phyloP scores from a whole-genome alignment of 805 yeast species.

The Metschnikowia gelsemii region DNA sequence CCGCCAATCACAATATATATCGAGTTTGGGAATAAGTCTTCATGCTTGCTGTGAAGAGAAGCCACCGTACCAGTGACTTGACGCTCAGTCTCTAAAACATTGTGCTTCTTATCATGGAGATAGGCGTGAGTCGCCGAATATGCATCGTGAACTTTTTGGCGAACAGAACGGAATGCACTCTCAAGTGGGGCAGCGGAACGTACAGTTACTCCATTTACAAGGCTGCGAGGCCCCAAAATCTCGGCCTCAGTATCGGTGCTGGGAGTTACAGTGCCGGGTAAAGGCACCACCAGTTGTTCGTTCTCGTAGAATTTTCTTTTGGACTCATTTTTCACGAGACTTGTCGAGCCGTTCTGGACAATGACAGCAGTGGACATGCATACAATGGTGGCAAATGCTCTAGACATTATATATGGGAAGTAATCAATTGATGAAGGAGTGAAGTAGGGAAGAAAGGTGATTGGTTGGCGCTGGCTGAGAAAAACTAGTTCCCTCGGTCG shows the following conservation, averaged over 20 bases:
- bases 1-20: conserved; percentile 68
- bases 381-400: conserved; percentile 7
- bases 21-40: conserved; percentile 69
- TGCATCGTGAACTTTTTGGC: conserved; percentile 42
- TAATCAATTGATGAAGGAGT: background rate
- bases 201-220: conserved; percentile 57
- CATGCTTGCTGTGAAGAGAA: conserved; percentile 59
- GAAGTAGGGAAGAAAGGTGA: too few species aligned
- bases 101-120: conserved; percentile 48
- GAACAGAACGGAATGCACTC: conserved; percentile 44
- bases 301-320: conserved; percentile 51
- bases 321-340: conserved; percentile 18
- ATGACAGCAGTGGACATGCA: conserved; percentile 4
- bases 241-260: conserved; percentile 44
- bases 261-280: conserved; percentile 51
- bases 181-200: conserved; percentile 54
- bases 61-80: conserved; percentile 62
- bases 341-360: conserved; percentile 1
- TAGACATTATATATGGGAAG: conserved; percentile 10
- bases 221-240: conserved; percentile 45
- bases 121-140: conserved; percentile 28
- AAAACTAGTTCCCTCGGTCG: too few species aligned
- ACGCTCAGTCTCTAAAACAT: conserved; percentile 60
- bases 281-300: conserved; percentile 44
- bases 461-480: too few species aligned